A percentile compares a stretch with the other conserved stretches of the same genome.
Conservation (phyloP, 176 grass and related monocot genomes). For the bread wheat (Triticum aestivum) region IWGSC_CS_RefSeq_v2.1 NC_057801.1:844780772-844781271, state of each 20-base stretch:
- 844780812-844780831: conserved; percentile 20
- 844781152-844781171: neutral
- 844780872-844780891: neutral
- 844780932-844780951: too few relatives aligned
- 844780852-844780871: conserved; percentile 19
- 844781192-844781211: fast-evolving
- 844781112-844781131: neutral
- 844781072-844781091: neutral
- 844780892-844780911: neutral
- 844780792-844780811: conserved; percentile 37
- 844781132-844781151: neutral
- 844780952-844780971: too few relatives aligned
- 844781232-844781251: neutral
- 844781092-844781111: conserved; percentile 12
- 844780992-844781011: neutral
- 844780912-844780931: conserved; percentile 11
- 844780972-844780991: neutral
- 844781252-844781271: neutral
- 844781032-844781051: conserved; percentile 20
- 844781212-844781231: neutral
- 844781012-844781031: neutral
- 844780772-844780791: conserved; percentile 73
- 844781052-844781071: neutral
- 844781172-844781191: too few relatives aligned
- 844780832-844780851: conserved; percentile 9